Base-by-base conservation (phyloP, 768 basidiomycete species). In the Pseudohyphozyma bogoriensis region DNA sequence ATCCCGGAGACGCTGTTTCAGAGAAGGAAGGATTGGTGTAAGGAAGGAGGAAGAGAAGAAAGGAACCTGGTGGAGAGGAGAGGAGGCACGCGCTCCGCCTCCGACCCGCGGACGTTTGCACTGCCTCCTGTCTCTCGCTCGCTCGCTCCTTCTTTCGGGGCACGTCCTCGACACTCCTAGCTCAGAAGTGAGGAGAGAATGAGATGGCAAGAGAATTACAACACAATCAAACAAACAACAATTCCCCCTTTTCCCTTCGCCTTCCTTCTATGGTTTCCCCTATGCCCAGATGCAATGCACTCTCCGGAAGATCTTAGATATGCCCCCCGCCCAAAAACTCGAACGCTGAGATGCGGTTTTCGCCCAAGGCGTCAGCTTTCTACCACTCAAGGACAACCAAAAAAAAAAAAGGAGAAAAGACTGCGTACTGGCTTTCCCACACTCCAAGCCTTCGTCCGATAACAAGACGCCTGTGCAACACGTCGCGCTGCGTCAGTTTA, bases 381-480 rank as follows among this genome's bases (percentile, higher is more conserved):
- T 26, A 28, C n/a, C n/a, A 28, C n/a, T 5, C 28, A 15, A 15
- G 24, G 46, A 16, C 24, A 4, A 15, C 12, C 42, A n/a, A 44
- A n/a, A n/a, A 44, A 16, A 28, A 29, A 24, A 15, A 29, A 28
- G 26, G 26, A 29, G 26, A 28, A 24, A n/a, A n/a, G n/a, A n/a
- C n/a, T n/a, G n/a, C 46, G 24, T 28, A 47, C 46, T 65, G 2
- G 63, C 63, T 33, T 56, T 55, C 1, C 56, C 63, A 39, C 63
- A 65, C 36, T 65, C 63, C 26, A 60, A 26, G 26, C 63, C 63
- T 28, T 65, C 63, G 24, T 65, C 63, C 2, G 63, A 59, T 59
- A 65, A 60, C 16, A 65, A 39, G n/a, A 65, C 63, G n/a, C 63
- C 46, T 47, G 26, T 4, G 2, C 9, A 47, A 16, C 16, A 15